Percentiles rank a stretch among this genome's conserved stretches.
These are phyloP conservation scores for Cicer cuneatum DNA, from an alignment of 306 rosid genomes.

Conservation along the genomic window DNA sequence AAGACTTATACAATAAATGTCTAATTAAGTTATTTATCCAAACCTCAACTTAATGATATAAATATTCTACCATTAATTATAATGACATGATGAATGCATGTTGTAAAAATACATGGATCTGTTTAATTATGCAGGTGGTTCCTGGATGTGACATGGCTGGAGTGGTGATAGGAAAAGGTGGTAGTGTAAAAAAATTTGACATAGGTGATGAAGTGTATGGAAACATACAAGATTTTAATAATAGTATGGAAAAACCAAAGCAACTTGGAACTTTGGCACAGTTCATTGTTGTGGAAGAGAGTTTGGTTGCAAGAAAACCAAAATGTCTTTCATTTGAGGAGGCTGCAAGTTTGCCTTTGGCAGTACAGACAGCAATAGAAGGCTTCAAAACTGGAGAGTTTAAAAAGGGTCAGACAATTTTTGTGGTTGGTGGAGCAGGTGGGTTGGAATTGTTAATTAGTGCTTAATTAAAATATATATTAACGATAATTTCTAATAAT, in stretches of 20 bases:
- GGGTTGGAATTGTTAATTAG: constrained; percentile 51
- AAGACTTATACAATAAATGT: too few relatives aligned
- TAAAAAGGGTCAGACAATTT: constrained; percentile 46
- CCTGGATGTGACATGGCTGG: constrained; percentile 66
- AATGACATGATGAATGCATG: neutral
- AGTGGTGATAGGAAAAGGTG: constrained; percentile 45
- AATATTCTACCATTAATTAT: neutral
- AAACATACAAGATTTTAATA: constrained; percentile 58
- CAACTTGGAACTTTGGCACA: constrained; percentile 60
- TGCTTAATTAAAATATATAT: constrained; percentile 6
- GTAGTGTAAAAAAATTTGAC: constrained; percentile 38
- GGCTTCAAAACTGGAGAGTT: constrained; percentile 48
- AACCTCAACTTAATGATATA: neutral
- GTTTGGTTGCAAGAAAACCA: constrained; percentile 46
- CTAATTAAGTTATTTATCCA: too few relatives aligned
- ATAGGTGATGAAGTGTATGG: constrained; percentile 56
- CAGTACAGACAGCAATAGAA: constrained; percentile 54
- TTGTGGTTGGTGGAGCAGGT: constrained; percentile 59
- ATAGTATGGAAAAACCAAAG: constrained; percentile 33
- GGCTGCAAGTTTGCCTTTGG: constrained; percentile 59
- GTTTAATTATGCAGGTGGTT: constrained; percentile 43
- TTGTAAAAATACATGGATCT: neutral
- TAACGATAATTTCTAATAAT: too few relatives aligned
- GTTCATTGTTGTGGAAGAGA: constrained; percentile 53
- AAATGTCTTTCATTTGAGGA: constrained; percentile 54